Evolutionary conservation across 768 basidiomycete species (phyloP), one percentile per base, ranked within the genome.

Genomic region (Melanogaster broomeanus): DNA sequence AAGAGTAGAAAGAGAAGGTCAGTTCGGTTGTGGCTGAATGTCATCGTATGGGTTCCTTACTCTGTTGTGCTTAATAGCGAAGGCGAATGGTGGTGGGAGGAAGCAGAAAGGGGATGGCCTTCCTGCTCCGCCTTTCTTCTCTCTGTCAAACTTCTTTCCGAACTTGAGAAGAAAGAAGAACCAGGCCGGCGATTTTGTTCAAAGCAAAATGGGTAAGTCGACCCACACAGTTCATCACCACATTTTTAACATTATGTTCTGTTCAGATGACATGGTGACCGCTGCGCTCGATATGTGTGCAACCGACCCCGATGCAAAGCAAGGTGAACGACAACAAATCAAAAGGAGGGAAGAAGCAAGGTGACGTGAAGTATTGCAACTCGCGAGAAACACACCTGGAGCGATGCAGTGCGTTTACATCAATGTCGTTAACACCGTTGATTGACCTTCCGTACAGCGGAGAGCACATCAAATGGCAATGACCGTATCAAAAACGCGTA

Each of bases 351-450:
- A 56, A 52, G 24, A 58, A 58, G 35, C 41, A 28, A 33, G 39
- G 44, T 25, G 51, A 52, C 16, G 54, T 58, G 18, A 48, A 34
- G 27, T 58, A 58, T 25, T 58, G 57, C 16, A 38, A 19, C 22
- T 52, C 48, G 33, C 56, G 28, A 21, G 31, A 42, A 12, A 52
- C 43, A 1, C 47, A 49, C 24, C 43, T 58, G 16, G 35, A 46
- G 33, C 41, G 37, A 21, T 55, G 54, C n/a, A 30, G 57, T 58
- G 27, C 22, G 54, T 43, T 19, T 11, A n/a, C 33, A 48, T 24
- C 18, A 22, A 27, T 16, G 18, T 11, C 11, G 16, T 28, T 19
- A 4, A 27, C 30, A 16, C 16, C 11, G 12, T 18, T 30, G 18
- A 42, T 30, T 30, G 28, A 9, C 28, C 28, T 6, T 30, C 8